Evolutionary conservation across 371 early-diverging fungal species (phyloP).

Genomic region (Chytridium lagenaria): DNA sequence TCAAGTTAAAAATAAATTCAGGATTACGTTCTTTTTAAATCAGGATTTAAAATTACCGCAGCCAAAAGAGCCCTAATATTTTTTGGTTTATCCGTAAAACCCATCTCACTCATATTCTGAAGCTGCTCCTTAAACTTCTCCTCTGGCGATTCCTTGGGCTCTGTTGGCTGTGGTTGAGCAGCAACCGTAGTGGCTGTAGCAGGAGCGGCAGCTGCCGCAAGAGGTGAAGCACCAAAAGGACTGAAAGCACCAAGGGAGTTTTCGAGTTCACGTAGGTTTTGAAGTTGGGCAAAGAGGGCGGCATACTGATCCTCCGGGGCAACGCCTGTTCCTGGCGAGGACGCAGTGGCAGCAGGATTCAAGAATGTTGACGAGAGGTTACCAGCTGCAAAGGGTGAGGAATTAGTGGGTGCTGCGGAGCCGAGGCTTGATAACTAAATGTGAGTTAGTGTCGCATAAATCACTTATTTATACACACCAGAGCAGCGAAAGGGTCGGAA

Average conservation of each 20-base stretch:
- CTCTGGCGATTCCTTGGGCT: conserved; percentile 28
- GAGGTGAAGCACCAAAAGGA: background rate
- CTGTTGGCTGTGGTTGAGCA: conserved; percentile 18
- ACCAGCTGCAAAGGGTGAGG: no score
- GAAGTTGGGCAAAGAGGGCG: conserved; percentile 13
- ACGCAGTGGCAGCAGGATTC: no score
- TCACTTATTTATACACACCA: no score
- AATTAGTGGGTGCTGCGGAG: no score
- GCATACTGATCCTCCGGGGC: background rate
- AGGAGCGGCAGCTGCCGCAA: background rate
- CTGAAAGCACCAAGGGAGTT: conserved; percentile 23
- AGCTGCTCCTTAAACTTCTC: conserved; percentile 44
- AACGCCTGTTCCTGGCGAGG: no score
- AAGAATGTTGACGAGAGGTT: no score
- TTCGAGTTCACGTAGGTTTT: conserved; percentile 19
- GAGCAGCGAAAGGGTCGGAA: background rate
- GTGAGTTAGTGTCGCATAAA: no score
- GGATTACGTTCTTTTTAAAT: background rate
- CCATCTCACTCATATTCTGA: conserved; percentile 44
- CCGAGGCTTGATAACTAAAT: no score
- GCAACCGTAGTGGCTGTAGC: conserved; percentile 12
- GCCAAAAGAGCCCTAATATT: conserved; percentile 48
- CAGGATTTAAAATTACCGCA: conserved; percentile 30
- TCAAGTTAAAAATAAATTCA: conserved; percentile 4
- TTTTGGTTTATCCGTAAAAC: conserved; percentile 44